Conservation (phyloP, 225 moss, liverwort and hornwort species). For the Antitrichia curtipendula region DNA sequence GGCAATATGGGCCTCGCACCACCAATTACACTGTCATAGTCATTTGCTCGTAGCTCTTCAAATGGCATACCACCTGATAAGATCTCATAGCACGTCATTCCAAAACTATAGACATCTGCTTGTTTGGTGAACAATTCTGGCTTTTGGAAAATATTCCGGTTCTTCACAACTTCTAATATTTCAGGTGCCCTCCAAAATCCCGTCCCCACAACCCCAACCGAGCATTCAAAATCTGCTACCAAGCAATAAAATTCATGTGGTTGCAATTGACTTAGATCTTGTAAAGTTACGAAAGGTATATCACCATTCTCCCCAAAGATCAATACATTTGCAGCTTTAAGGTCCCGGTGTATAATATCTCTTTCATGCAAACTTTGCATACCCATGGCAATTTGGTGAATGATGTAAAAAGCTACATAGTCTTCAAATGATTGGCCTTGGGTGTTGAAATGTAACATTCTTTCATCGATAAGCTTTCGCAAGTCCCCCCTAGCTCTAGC, state of each 20-base stretch:
- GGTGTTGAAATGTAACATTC: not conserved
- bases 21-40: not conserved
- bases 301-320: too few relatives aligned
- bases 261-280: not conserved
- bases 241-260: accelerated
- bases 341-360: not conserved
- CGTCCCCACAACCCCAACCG: not conserved
- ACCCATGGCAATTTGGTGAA: accelerated
- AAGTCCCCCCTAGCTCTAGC: not conserved
- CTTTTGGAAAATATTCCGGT: accelerated
- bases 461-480: not conserved
- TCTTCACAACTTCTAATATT: not conserved
- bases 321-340: not conserved
- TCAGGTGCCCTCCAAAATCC: not conserved
- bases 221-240: not conserved
- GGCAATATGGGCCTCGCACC: not conserved
- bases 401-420: too few relatives aligned
- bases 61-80: not conserved
- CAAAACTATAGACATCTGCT: not conserved
- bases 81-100: not conserved
- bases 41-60: accelerated
- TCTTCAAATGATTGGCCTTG: not conserved
- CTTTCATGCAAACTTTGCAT: not conserved
- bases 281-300: too few relatives aligned
- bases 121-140: not conserved